phyloP scores from a whole-genome alignment of 257 asterid species.

The Penstemon davidsonii region DNA sequence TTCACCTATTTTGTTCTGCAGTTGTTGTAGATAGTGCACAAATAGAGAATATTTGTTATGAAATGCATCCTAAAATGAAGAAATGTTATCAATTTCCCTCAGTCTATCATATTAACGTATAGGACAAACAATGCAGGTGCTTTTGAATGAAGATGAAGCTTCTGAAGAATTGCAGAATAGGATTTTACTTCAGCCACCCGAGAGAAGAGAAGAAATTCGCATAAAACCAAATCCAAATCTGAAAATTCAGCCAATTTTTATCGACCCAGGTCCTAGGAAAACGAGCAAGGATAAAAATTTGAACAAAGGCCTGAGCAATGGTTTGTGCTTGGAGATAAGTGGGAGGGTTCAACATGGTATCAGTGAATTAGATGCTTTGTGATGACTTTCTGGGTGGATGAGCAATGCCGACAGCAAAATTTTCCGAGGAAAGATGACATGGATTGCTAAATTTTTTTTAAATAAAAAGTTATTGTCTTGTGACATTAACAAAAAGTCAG shows the following conservation, averaged over 20 bases:
- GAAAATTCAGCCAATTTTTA: conserved; percentile 72
- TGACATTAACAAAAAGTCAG: too few relatives aligned
- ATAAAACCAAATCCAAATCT: conserved; percentile 76
- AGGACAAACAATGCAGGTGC: conserved; percentile 53
- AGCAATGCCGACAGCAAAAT: too few relatives aligned
- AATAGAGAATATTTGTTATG: not conserved
- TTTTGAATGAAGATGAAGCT: conserved; percentile 76
- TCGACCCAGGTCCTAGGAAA: conserved; percentile 72
- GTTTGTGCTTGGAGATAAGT: conserved; percentile 86
- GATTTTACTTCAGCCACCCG: conserved; percentile 59
- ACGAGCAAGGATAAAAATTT: conserved; percentile 39
- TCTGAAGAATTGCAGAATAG: conserved; percentile 63
- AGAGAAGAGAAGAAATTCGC: conserved; percentile 58
- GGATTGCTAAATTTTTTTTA: too few relatives aligned
- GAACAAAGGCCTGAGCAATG: conserved; percentile 40
- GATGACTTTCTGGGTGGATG: not conserved
- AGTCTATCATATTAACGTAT: not conserved
- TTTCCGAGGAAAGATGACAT: too few relatives aligned
- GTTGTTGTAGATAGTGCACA: not conserved
- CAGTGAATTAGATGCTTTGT: conserved; percentile 37
- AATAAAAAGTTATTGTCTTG: too few relatives aligned
- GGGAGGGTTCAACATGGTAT: conserved; percentile 82
- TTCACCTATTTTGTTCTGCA: not conserved
- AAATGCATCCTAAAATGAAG: not conserved
- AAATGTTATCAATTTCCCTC: not conserved